Percentiles rank a stretch among this genome's conserved stretches.
phyloP scores from a whole-genome alignment of 1,139 yeast genomes.

The Candida pseudoviswanathii region DNA sequence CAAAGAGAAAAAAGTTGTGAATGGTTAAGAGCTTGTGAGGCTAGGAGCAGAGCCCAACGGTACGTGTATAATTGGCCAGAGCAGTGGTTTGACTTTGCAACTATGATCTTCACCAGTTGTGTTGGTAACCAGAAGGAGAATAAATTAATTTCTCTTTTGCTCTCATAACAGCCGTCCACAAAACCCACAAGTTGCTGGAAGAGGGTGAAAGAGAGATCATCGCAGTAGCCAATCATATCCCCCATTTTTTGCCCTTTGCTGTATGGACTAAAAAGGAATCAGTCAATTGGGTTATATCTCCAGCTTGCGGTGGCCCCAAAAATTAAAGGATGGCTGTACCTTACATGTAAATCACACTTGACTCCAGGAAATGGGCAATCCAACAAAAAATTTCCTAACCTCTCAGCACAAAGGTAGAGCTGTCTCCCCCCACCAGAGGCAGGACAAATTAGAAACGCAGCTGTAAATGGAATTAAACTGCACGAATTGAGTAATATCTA shows the following conservation, averaged over 20 bases:
- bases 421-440: too few relatives aligned
- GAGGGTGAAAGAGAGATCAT: neutral
- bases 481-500: neutral
- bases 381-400: too few relatives aligned
- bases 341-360: neutral
- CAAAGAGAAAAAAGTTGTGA: too few relatives aligned
- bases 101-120: neutral
- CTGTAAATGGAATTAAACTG: conserved; percentile 1
- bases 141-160: neutral
- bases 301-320: neutral
- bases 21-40: neutral
- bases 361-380: neutral
- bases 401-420: too few relatives aligned
- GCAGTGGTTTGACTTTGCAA: neutral
- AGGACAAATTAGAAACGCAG: too few relatives aligned
- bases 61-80: neutral
- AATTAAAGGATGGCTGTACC: neutral
- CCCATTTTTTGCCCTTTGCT: neutral
- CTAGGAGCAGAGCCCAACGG: neutral
- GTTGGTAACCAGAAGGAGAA: neutral
- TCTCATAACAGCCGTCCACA: too few relatives aligned
- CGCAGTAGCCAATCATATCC: neutral
- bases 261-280: neutral
- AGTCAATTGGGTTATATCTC: neutral
- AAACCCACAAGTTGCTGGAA: too few relatives aligned